phyloP scores from a whole-genome alignment of 2,329 filamentous ascomycete species.

The Mariannaea sp. region DNA sequence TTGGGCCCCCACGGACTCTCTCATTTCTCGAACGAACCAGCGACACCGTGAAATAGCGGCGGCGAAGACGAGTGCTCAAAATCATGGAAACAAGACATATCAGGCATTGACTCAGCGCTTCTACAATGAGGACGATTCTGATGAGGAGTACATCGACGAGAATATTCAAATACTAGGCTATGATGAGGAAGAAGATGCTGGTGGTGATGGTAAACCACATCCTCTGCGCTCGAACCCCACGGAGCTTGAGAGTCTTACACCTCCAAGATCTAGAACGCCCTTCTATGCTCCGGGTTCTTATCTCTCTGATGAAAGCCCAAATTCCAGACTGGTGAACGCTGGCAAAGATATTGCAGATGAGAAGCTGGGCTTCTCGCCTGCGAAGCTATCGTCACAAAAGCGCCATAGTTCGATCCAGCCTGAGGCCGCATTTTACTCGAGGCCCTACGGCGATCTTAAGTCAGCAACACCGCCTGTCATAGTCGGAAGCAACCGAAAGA shows the following conservation, averaged over 20 bases:
- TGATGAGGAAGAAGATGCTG: slow-evolving; percentile 36
- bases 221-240: slow-evolving; percentile 59
- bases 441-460: slow-evolving; percentile 64
- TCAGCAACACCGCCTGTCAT: slow-evolving; percentile 59
- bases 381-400: slow-evolving; percentile 32
- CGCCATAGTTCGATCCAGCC: slow-evolving; percentile 53
- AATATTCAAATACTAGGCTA: slow-evolving; percentile 38
- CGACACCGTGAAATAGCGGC: slow-evolving; percentile 52
- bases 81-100: slow-evolving; percentile 48
- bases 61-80: slow-evolving; percentile 41
- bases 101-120: slow-evolving; percentile 53
- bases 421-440: slow-evolving; percentile 56
- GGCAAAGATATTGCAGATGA: slow-evolving; percentile 54
- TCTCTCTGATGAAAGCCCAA: slow-evolving; percentile 53
- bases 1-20: slow-evolving; percentile 59
- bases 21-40: slow-evolving; percentile 59
- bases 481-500: slow-evolving; percentile 56
- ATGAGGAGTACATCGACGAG: slow-evolving; percentile 48
- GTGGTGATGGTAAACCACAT: slow-evolving; percentile 50
- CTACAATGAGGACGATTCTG: slow-evolving; percentile 47
- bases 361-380: slow-evolving; percentile 28
- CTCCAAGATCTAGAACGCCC: slow-evolving; percentile 27
- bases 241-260: slow-evolving; percentile 21
- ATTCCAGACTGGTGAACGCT: slow-evolving; percentile 49
- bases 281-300: slow-evolving; percentile 37